Base-by-base conservation (phyloP, 192 early-diverging fungal genomes). In the Linnemannia elongata region DNA sequence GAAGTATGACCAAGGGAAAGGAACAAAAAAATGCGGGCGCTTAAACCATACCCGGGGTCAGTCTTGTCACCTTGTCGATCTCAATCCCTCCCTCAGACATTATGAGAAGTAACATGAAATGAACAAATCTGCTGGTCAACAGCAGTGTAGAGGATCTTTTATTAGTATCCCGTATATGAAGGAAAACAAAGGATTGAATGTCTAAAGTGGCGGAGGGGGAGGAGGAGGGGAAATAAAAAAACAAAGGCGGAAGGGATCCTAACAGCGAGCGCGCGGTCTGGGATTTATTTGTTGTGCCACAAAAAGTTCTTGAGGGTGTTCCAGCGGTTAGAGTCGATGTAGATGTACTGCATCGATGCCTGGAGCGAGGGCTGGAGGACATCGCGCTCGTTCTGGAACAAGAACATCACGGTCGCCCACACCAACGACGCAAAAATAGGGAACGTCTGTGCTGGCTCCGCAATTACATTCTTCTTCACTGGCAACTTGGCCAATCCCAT, bases 341-440 rank as follows among this genome's bases (percentile, higher is more conserved):
- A 99, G 36, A 99, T 90, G 78, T 99, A 99, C 75, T 95, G 94
- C 98, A 99, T 99, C 33, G 97, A 98, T 54, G 95, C 92, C 89
- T 95, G 95, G 45, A 99, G 91, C n/a, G 96, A 97, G 33, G 96
- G 93, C 89, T 98, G 97, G 68, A 99, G 92, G 13, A 94, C 92
- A 74, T 97, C 94, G 70, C 94, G 93, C 88, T 99, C 94, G 75
- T 97, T 92, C 72, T 94, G 90, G 93, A 99, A 99, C 73, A 97
- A 91, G 93, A 95, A 97, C 98, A 99, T 98, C 42, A 98, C 97
- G 38, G 94, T 89, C 9, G 97, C 98, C 98, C 98, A 99, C 39
- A 95, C 92, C 15, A 98, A 74, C 13, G 97, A 96, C n/a, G 97
- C 96, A 91, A 99, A 99, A 24, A 98, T 85, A 8, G 97, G 93